A percentile compares a stretch with the other conserved stretches of the same genome.
phyloP scores from a whole-genome alignment of 2,329 filamentous ascomycete genomes.

The Pseudopyricularia cyperi region DNA sequence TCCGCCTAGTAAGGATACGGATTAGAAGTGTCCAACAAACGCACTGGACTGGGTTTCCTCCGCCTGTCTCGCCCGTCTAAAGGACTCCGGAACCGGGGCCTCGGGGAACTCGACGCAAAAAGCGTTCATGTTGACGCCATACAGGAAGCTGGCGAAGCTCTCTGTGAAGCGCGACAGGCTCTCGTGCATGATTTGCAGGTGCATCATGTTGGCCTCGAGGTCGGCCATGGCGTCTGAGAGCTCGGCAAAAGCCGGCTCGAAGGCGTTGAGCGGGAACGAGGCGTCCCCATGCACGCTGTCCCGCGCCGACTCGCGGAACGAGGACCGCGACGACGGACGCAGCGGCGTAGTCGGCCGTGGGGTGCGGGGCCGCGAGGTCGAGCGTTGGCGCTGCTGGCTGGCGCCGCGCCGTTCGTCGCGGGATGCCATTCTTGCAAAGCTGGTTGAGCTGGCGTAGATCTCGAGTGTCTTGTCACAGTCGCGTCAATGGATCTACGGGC shows the following conservation, averaged over 20 bases:
- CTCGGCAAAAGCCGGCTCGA: slow-evolving; percentile 88
- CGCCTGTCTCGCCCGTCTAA: slow-evolving; percentile 50
- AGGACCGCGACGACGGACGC: slow-evolving; percentile 78
- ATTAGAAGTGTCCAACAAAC: neutral
- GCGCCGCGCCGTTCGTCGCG: neutral
- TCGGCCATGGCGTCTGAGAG: slow-evolving; percentile 89
- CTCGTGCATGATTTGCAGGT: slow-evolving; percentile 94
- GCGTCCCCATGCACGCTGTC: slow-evolving; percentile 38
- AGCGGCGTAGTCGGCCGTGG: slow-evolving; percentile 86
- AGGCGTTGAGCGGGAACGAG: slow-evolving; percentile 59
- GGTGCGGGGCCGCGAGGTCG: slow-evolving; percentile 47
- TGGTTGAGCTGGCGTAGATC: neutral
- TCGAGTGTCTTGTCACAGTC: neutral
- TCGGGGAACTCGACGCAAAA: slow-evolving; percentile 98
- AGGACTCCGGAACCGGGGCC: slow-evolving; percentile 77
- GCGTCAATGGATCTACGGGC: too few relatives aligned
- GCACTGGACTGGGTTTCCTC: slow-evolving; percentile 26
- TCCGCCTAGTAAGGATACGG: neutral
- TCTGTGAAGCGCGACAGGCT: slow-evolving; percentile 87
- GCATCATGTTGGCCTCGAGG: slow-evolving; percentile 93
- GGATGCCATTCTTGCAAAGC: neutral
- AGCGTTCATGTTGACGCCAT: slow-evolving; percentile 96
- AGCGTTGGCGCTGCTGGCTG: slow-evolving; percentile 21
- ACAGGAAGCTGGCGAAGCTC: slow-evolving; percentile 89
- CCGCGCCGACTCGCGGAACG: slow-evolving; percentile 65